Evolutionary conservation across 805 yeast species (phyloP).

Genomic region (Ogataea pini): DNA sequence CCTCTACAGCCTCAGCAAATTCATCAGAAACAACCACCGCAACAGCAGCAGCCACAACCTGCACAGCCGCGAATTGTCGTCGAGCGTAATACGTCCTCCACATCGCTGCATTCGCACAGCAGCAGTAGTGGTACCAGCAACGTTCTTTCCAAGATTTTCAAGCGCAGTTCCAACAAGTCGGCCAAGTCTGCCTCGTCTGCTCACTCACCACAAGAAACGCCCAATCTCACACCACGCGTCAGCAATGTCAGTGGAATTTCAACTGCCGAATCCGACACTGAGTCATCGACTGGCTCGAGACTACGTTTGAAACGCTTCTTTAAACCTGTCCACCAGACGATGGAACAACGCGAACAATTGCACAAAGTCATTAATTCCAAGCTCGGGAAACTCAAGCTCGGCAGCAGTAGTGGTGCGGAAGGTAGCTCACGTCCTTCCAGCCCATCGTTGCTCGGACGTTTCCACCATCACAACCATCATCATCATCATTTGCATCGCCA

Average conservation of each 20-base stretch:
- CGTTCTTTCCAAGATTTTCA: slow-evolving; percentile 20
- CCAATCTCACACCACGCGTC: slow-evolving; percentile 19
- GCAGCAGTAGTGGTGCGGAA: neutral
- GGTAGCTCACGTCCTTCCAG: neutral
- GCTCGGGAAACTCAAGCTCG: slow-evolving; percentile 21
- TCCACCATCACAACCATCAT: slow-evolving; percentile 1
- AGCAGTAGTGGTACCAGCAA: slow-evolving; percentile 13
- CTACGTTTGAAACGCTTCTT: slow-evolving; percentile 47
- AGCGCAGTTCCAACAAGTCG: slow-evolving; percentile 15
- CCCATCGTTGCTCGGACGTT: slow-evolving; percentile 3
- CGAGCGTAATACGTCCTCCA: slow-evolving; percentile 18
- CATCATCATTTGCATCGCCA: slow-evolving; percentile 6
- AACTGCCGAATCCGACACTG: slow-evolving; percentile 17
- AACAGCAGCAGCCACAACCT: neutral
- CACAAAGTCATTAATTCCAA: slow-evolving; percentile 22
- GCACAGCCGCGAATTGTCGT: slow-evolving; percentile 1
- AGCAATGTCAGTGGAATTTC: slow-evolving; percentile 22
- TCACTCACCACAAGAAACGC: slow-evolving; percentile 11
- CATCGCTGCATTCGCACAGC: slow-evolving; percentile 17
- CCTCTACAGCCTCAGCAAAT: neutral
- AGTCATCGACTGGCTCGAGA: slow-evolving; percentile 15
- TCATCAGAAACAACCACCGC: neutral
- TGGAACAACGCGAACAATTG: slow-evolving; percentile 24
- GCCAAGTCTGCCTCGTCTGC: slow-evolving; percentile 7
- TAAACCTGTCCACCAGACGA: slow-evolving; percentile 30